phyloP scores from a whole-genome alignment of 805 yeast genomes.

The Kockiozyma suomiensis region DNA sequence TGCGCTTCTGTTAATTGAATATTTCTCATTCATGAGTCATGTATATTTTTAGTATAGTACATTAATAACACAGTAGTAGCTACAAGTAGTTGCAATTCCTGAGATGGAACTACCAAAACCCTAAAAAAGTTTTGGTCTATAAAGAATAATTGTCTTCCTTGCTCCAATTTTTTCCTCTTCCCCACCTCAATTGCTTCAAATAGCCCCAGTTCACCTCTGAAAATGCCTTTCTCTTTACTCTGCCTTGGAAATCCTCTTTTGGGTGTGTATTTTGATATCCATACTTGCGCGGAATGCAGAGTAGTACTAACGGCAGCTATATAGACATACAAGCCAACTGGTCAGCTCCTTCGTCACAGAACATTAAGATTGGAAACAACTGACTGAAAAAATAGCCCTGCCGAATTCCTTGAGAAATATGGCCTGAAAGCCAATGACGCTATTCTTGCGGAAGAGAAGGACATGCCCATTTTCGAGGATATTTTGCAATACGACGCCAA shows the following conservation, averaged over 20 bases:
- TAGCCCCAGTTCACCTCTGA: neutral
- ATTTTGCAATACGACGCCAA: conserved; percentile 61
- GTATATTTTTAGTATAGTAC: too few relatives aligned
- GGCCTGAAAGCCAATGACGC: conserved; percentile 90
- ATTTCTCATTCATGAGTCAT: too few relatives aligned
- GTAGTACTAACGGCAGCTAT: conserved; percentile 3
- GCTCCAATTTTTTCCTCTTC: neutral
- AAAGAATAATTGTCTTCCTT: neutral
- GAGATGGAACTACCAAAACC: too few relatives aligned
- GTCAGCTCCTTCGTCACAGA: conserved; percentile 14
- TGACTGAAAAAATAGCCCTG: conserved; percentile 15
- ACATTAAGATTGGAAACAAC: neutral
- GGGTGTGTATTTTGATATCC: conserved; percentile 18
- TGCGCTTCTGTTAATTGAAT: too few relatives aligned
- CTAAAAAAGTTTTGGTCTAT: neutral
- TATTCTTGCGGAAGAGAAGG: conserved; percentile 80
- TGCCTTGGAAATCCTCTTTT: conserved; percentile 37
- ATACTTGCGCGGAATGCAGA: too few relatives aligned
- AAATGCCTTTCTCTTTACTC: conserved; percentile 30
- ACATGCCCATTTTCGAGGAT: conserved; percentile 84
- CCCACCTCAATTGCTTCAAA: neutral
- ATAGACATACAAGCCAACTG: conserved; percentile 35
- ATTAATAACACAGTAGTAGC: neutral
- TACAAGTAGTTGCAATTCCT: neutral
- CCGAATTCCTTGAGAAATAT: conserved; percentile 66